These are phyloP conservation scores for Aspergillus sp. DNA, from an alignment of 2,329 filamentous ascomycete genomes.

Conservation along the genomic window DNA sequence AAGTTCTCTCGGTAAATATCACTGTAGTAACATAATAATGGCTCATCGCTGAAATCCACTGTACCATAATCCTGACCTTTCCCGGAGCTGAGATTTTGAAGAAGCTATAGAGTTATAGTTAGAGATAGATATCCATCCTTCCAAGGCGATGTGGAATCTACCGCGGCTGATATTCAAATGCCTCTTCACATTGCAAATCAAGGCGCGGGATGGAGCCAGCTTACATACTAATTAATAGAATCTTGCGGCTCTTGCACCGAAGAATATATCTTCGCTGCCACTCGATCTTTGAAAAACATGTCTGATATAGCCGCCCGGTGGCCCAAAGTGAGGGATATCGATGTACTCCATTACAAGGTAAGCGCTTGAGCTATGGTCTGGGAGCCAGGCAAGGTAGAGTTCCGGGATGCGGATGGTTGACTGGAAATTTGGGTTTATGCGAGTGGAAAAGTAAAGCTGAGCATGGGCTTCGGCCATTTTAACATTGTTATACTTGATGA, in stretches of 20 bases:
- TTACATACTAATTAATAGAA: not conserved
- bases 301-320: not conserved
- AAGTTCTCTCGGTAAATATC: constrained; percentile 3
- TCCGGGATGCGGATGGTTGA: constrained; percentile 1
- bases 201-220: not conserved
- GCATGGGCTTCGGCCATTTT: constrained; percentile 4
- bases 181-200: no score
- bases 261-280: not conserved
- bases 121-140: not conserved
- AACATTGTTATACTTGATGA: not conserved
- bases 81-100: not conserved
- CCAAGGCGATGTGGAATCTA: not conserved
- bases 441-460: not conserved
- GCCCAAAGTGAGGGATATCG: constrained; percentile 1
- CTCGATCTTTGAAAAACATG: not conserved
- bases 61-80: not conserved
- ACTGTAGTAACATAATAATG: not conserved
- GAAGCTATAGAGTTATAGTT: not conserved
- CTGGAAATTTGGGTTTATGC: not conserved
- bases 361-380: not conserved
- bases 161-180: no score
- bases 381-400: not conserved
- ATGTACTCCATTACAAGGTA: constrained; percentile 1
- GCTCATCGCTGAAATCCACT: not conserved
- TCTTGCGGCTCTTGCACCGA: not conserved